These are phyloP conservation scores for Fusarium miscanthi DNA, from an alignment of 2,329 filamentous ascomycete species.

Conservation along the genomic window DNA sequence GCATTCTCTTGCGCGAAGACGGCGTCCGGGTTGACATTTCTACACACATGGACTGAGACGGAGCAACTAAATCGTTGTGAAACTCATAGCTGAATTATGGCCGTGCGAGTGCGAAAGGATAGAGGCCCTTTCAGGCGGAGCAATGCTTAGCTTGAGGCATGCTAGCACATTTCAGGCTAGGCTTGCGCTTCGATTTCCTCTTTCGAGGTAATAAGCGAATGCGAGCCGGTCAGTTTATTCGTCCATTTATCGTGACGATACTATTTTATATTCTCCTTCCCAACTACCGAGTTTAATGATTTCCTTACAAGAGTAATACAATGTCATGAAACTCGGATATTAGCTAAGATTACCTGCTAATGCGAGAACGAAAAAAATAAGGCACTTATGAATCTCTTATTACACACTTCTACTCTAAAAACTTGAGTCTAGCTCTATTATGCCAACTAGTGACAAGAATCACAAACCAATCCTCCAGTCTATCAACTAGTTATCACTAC, in stretches of 20 bases:
- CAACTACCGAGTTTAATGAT: rapidly evolving
- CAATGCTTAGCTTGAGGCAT: rapidly evolving
- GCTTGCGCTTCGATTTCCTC: neutral
- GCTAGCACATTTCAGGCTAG: neutral
- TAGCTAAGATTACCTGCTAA: rapidly evolving
- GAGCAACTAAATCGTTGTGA: neutral
- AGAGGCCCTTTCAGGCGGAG: neutral
- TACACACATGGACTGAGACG: neutral
- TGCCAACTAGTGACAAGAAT: neutral
- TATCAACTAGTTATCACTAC: neutral
- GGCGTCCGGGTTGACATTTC: neutral
- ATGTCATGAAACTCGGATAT: rapidly evolving
- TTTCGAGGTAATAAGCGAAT: neutral
- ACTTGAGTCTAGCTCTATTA: neutral
- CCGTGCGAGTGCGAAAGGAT: neutral
- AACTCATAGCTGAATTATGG: neutral
- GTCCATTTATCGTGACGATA: neutral
- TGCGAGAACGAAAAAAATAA: rapidly evolving
- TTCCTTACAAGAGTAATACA: rapidly evolving
- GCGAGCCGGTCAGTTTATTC: neutral
- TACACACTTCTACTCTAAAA: neutral
- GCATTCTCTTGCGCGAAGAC: neutral
- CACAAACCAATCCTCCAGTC: neutral
- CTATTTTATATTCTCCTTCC: neutral
- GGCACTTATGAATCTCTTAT: neutral